Evolutionary conservation across 257 asterid genomes (phyloP), one percentile per base, ranked within the genome.

Genomic region (Parsonsia alboflavescens): DNA sequence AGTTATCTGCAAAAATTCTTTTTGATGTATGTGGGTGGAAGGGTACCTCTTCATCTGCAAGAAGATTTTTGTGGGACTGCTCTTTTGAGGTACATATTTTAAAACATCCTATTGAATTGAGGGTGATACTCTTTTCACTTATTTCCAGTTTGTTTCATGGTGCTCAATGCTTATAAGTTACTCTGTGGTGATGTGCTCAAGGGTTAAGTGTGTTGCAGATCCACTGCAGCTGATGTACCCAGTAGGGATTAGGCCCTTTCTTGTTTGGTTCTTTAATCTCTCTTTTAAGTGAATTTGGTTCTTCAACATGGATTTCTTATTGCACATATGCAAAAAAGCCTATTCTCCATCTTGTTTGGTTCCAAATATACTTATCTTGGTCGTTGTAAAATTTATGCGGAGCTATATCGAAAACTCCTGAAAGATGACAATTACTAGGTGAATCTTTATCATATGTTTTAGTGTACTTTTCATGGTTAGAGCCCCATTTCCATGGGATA

Each of bases 11-110:
- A 83, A 84, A 95, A 92, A 85, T 95, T 90, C 86, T 95, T 95
- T 76, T 78, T 92, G 96, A 92, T 90, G 96, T 95, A 95, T 77
- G 98, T 95, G 16, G 98, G 99, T 63, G 99, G 98, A 68, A 88
- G 99, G 85, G 88, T 74, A 15, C 98, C 98, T 10, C 94, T 92
- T 67, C 97, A 92, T 86, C 88, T 95, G 80, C 99, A 95, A 78
- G 99, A 95, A 81, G 98, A 95, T 81, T 95, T 95, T 69, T 95
- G 99, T 66, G 99, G 99, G 74, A 90, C 99, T 79, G 99, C 91
- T 68, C 97, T 95, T 81, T 86, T 95, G 75, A 92, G 99, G 99
- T 92, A 75, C 36, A 28, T 58, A 54, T 78, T n/a, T 12, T 7
- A 16, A 48, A n/a, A 30, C 61, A 26, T 39, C 70, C 33, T 52